Conservation (phyloP, 2,329 filamentous ascomycete genomes). For the Harringtonia aguacate region DNA sequence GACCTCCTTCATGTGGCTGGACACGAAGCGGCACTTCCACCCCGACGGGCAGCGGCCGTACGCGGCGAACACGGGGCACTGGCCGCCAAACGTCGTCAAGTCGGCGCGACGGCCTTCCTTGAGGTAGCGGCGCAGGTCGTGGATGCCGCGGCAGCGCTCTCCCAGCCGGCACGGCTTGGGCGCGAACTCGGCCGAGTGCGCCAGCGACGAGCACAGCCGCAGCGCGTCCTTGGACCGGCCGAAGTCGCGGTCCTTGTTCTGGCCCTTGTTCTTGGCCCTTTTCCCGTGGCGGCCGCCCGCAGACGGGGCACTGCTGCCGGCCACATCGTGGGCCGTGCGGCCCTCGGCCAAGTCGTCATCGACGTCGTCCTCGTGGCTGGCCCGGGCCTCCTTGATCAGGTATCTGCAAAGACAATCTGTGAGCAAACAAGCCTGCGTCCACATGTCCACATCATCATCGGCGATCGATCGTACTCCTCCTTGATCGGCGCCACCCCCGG, state of each 20-base stretch:
- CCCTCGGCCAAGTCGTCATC: constrained; percentile 41
- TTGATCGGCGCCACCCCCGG: constrained; percentile 63
- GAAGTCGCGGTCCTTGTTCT: constrained; percentile 77
- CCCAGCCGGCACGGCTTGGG: constrained; percentile 67
- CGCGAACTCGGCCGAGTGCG: constrained; percentile 68
- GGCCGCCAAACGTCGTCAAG: constrained; percentile 61
- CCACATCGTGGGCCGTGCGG: constrained; percentile 17
- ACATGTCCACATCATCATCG: too few species aligned
- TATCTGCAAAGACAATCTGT: constrained; percentile 22
- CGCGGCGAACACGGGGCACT: constrained; percentile 72
- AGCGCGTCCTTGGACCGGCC: constrained; percentile 69
- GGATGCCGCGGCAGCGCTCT: constrained; percentile 69
- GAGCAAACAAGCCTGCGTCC: too few species aligned
- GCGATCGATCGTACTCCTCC: too few species aligned
- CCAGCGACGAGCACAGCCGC: constrained; percentile 65
- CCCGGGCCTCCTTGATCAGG: constrained; percentile 20
- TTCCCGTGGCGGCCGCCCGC: constrained; percentile 14
- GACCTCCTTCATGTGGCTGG: constrained; percentile 75
- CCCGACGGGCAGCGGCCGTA: constrained; percentile 71
- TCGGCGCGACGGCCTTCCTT: constrained; percentile 72
- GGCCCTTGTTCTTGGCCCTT: constrained; percentile 44
- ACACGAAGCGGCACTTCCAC: constrained; percentile 90
- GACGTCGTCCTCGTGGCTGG: constrained; percentile 14
- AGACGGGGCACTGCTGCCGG: too few species aligned
- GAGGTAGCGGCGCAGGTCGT: constrained; percentile 79